Percentiles rank a stretch among this genome's conserved stretches.
phyloP scores from a whole-genome alignment of 1,139 yeast species.

The Kodamaea ohmeri region DNA sequence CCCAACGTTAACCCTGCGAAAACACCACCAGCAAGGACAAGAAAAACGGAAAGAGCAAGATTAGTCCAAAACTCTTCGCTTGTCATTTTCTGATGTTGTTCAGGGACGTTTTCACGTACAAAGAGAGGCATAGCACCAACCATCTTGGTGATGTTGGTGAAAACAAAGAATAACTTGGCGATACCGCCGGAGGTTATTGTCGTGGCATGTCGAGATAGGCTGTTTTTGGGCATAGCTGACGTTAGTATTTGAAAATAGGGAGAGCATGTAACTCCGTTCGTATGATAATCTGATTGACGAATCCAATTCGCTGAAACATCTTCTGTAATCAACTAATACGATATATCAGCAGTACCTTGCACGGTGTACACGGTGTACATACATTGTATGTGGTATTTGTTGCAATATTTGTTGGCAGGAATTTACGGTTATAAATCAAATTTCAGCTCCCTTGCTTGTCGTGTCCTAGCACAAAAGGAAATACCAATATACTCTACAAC shows the following conservation, averaged over 20 bases:
- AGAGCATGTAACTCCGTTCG: too few relatives aligned
- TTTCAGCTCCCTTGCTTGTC: conserved; percentile 3
- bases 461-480: conserved; percentile 5
- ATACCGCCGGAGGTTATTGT: conserved; percentile 21
- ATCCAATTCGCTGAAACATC: too few relatives aligned
- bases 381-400: conserved; percentile 1
- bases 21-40: conserved; percentile 89
- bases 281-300: too few relatives aligned
- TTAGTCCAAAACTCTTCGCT: conserved; percentile 51
- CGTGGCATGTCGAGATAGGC: conserved; percentile 23
- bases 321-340: too few relatives aligned
- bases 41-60: conserved; percentile 55
- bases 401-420: conserved; percentile 2
- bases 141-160: conserved; percentile 27
- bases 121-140: conserved; percentile 19
- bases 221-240: conserved; percentile 21
- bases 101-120: conserved; percentile 5
- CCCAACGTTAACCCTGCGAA: conserved; percentile 96
- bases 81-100: conserved; percentile 22
- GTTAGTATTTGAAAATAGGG: too few relatives aligned
- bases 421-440: background rate
- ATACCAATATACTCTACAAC: too few relatives aligned
- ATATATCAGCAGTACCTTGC: too few relatives aligned
- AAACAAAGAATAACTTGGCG: conserved; percentile 19
- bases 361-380: too few relatives aligned